These are phyloP conservation scores for Hymenoscyphus salicellus DNA, from an alignment of 2,329 filamentous ascomycete genomes.

Conservation along the genomic window DNA sequence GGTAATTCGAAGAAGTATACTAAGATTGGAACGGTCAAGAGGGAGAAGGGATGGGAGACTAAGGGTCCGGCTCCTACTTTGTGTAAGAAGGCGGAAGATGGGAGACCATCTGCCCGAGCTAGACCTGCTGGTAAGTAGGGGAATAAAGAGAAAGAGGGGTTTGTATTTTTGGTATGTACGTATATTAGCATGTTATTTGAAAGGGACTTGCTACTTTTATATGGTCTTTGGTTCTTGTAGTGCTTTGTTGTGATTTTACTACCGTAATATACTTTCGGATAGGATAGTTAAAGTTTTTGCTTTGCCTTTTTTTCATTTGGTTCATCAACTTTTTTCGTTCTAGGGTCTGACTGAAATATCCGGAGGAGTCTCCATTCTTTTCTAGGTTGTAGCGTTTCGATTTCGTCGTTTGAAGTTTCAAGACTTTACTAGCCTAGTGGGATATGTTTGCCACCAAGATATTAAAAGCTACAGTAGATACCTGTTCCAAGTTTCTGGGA, in stretches of 20 bases:
- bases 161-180: not conserved
- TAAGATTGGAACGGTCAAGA: slow-evolving; percentile 71
- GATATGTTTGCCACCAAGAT: no score
- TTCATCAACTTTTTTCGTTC: no score
- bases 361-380: no score
- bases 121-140: slow-evolving; percentile 35
- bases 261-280: no score
- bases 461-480: no score
- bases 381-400: no score
- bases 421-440: no score
- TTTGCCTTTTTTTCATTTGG: no score
- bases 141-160: slow-evolving; percentile 19
- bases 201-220: not conserved
- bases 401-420: no score
- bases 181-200: not conserved
- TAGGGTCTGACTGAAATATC: no score
- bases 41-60: slow-evolving; percentile 59
- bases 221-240: not conserved
- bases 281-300: no score
- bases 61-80: slow-evolving; percentile 50
- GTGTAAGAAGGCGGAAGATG: slow-evolving; percentile 67
- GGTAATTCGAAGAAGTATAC: slow-evolving; percentile 75
- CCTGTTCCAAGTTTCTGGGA: no score
- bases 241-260: not conserved
- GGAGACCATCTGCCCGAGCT: slow-evolving; percentile 50